Evolutionary conservation across 148 eudicot species (phyloP).

Genomic region (Camellia japonica): DNA sequence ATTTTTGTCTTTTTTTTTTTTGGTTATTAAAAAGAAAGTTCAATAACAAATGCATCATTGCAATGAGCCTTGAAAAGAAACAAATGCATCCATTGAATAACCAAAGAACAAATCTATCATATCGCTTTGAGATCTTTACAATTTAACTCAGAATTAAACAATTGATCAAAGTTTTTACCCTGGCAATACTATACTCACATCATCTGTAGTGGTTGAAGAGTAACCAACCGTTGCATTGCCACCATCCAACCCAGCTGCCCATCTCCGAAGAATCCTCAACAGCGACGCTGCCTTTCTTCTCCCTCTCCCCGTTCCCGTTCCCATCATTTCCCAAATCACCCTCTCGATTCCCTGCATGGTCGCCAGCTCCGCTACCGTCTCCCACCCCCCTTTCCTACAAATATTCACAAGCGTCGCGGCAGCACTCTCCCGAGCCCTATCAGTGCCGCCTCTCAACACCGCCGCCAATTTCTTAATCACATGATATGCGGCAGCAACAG

Average conservation of each 20-base stretch:
- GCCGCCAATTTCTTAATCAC: slow-evolving; percentile 43
- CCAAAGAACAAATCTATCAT: background rate
- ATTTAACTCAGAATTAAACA: background rate
- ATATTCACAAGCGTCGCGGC: slow-evolving; percentile 72
- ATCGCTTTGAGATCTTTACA: slow-evolving; percentile 13
- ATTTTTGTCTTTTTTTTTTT: too few species aligned
- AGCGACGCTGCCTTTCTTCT: slow-evolving; percentile 78
- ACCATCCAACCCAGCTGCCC: slow-evolving; percentile 78
- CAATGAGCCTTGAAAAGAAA: background rate
- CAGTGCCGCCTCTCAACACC: slow-evolving; percentile 59
- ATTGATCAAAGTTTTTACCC: slow-evolving; percentile 15
- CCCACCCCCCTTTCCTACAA: slow-evolving; percentile 80
- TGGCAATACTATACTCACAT: slow-evolving; percentile 34
- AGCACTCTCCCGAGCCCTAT: slow-evolving; percentile 66
- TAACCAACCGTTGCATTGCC: slow-evolving; percentile 27
- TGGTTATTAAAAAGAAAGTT: too few species aligned
- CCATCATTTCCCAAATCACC: slow-evolving; percentile 82
- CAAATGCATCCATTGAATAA: background rate
- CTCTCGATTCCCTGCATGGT: slow-evolving; percentile 56
- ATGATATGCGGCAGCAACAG: slow-evolving; percentile 48
- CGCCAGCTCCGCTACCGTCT: slow-evolving; percentile 74
- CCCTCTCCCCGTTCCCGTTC: slow-evolving; percentile 64
- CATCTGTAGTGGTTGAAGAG: slow-evolving; percentile 32
- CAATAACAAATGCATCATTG: background rate
- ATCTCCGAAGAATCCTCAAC: slow-evolving; percentile 73